Conservation (phyloP, 2,329 filamentous ascomycete genomes). For the Arthrobotrys conoides region DNA sequence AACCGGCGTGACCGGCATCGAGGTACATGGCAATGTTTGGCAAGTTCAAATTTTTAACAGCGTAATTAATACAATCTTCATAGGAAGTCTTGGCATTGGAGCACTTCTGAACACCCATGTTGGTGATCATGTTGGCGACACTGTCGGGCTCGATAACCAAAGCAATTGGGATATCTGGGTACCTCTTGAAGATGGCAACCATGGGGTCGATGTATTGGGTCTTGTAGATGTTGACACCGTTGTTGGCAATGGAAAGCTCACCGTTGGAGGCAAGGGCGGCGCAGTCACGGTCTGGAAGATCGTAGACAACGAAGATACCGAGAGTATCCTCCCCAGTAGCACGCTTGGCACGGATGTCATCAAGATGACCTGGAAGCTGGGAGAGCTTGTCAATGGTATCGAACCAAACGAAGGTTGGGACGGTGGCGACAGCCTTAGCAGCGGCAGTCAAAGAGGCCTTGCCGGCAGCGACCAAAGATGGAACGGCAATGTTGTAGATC, state of each 20-base stretch:
- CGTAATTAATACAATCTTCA: conserved; percentile 71
- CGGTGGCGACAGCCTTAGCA: conserved; percentile 71
- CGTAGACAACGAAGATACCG: conserved; percentile 72
- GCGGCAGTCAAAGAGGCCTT: conserved; percentile 62
- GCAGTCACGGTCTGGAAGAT: conserved; percentile 74
- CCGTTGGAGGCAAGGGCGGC: conserved; percentile 73
- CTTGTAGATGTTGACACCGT: conserved; percentile 72
- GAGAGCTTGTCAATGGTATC: conserved; percentile 71
- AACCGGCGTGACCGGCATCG: conserved; percentile 74
- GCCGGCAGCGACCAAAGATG: conserved; percentile 72
- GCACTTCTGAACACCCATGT: conserved; percentile 71
- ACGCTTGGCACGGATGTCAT: conserved; percentile 66
- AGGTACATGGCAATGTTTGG: conserved; percentile 74
- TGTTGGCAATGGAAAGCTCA: conserved; percentile 71
- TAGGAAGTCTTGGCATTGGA: conserved; percentile 70
- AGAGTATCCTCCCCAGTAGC: conserved; percentile 58
- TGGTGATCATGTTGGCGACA: conserved; percentile 74
- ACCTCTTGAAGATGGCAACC: conserved; percentile 67
- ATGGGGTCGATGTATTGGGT: conserved; percentile 70
- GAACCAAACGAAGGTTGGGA: conserved; percentile 72
- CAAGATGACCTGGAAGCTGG: conserved; percentile 69
- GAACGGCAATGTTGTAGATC: conserved; percentile 73
- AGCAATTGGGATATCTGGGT: conserved; percentile 63
- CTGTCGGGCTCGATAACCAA: conserved; percentile 71
- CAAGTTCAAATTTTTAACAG: conserved; percentile 71